Conservation (phyloP, 768 basidiomycete genomes). For the Tylopilus sp. region DNA sequence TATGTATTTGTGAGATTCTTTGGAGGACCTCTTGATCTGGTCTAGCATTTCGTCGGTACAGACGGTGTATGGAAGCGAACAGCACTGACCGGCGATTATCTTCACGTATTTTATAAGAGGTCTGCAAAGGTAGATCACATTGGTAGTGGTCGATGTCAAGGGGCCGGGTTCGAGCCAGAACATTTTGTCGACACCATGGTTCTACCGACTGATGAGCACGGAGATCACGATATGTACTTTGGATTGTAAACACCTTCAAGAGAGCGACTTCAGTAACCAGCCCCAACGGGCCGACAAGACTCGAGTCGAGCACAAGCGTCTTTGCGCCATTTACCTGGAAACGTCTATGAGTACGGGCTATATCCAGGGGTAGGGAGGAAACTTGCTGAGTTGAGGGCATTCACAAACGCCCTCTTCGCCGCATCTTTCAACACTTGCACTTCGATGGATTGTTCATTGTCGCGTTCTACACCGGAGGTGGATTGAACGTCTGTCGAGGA, state of each 20-base stretch:
- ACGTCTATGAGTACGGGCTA: constrained; percentile 8
- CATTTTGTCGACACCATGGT: constrained; percentile 99
- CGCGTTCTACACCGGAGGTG: constrained; percentile 29
- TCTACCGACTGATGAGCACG: constrained; percentile 45
- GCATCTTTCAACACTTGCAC: constrained; percentile 70
- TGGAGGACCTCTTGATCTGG: constrained; percentile 82
- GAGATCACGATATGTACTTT: neutral
- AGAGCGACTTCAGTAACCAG: constrained; percentile 93
- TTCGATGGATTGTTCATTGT: constrained; percentile 47
- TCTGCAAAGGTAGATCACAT: constrained; percentile 90
- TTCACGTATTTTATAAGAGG: constrained; percentile 83
- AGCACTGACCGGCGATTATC: constrained; percentile 77
- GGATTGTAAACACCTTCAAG: constrained; percentile 63
- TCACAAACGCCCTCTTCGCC: constrained; percentile 75
- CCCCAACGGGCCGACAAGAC: constrained; percentile 87
- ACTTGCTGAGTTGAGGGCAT: constrained; percentile 77
- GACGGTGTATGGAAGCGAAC: constrained; percentile 4
- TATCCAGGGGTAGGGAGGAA: neutral
- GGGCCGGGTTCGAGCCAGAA: constrained; percentile 96
- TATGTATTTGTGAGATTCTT: constrained; percentile 69
- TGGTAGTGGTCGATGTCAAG: constrained; percentile 75
- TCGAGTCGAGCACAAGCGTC: constrained; percentile 90
- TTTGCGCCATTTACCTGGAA: constrained; percentile 86
- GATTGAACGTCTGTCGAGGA: constrained; percentile 37
- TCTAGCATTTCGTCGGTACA: constrained; percentile 48